A percentile compares a stretch with the other conserved stretches of the same genome.
These are phyloP conservation scores for Clonostachys sp. DNA, from an alignment of 2,329 filamentous ascomycete genomes.

Conservation along the genomic window DNA sequence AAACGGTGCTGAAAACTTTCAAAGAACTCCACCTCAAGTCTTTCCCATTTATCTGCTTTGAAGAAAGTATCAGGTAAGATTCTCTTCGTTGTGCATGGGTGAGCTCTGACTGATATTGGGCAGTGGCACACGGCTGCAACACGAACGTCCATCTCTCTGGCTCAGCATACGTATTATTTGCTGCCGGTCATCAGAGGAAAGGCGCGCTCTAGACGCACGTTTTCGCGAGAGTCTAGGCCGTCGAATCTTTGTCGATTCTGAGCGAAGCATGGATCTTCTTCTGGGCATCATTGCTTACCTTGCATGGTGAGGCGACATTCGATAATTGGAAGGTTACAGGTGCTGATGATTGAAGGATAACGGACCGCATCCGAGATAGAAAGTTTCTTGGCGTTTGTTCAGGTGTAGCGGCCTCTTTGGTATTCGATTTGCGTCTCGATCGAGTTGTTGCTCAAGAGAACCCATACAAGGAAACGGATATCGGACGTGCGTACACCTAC, in stretches of 20 bases:
- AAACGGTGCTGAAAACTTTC: constrained; percentile 33
- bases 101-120: not conserved
- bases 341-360: too few species aligned
- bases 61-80: constrained; percentile 14
- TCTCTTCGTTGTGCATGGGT: not conserved
- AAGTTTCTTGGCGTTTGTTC: not conserved
- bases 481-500: constrained; percentile 5
- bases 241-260: constrained; percentile 39
- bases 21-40: constrained; percentile 28
- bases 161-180: constrained; percentile 40
- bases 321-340: not conserved
- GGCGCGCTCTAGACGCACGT: constrained; percentile 28
- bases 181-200: constrained; percentile 30
- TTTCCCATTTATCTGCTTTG: constrained; percentile 39
- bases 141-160: constrained; percentile 42
- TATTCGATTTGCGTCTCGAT: constrained; percentile 10
- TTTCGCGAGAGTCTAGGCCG: constrained; percentile 36
- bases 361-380: not conserved
- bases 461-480: constrained; percentile 7
- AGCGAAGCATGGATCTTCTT: constrained; percentile 45
- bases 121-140: constrained; percentile 28
- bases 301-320: constrained; percentile 1
- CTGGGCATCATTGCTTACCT: constrained; percentile 40
- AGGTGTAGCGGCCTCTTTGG: not conserved
- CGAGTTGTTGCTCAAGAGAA: constrained; percentile 2